Evolutionary conservation across 228 moss, liverwort and hornwort genomes (phyloP).

Genomic region (Sphagnum magellanicum): DNA sequence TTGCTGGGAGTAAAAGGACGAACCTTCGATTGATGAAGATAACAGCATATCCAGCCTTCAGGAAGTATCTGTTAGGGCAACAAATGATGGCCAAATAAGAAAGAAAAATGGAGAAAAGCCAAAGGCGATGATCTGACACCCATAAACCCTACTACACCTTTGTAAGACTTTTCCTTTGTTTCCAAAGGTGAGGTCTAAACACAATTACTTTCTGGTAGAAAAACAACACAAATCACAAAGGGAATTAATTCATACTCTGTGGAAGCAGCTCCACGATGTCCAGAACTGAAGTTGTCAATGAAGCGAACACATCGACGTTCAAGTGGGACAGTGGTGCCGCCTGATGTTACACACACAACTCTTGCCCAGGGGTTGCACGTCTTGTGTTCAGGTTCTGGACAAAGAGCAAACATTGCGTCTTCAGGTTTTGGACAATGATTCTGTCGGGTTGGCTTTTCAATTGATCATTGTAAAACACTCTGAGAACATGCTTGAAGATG

Average conservation of each 20-base stretch:
- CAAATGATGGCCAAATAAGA: conserved; percentile 14
- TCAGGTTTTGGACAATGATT: neutral
- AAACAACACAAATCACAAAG: neutral
- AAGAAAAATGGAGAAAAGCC: no score
- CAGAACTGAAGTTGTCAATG: conserved; percentile 99
- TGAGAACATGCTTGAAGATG: no score
- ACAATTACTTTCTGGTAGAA: no score
- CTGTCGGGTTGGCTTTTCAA: neutral
- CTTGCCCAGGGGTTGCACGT: conserved; percentile 16
- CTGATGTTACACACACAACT: conserved; percentile 87
- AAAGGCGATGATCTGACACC: neutral
- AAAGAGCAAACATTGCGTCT: neutral
- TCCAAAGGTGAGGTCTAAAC: no score
- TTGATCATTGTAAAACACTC: neutral
- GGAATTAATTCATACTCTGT: conserved; percentile 52
- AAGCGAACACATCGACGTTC: conserved; percentile 93
- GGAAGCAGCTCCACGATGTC: conserved; percentile 98
- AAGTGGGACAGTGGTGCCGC: conserved; percentile 91
- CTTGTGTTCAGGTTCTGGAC: conserved; percentile 2
- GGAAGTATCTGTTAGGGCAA: conserved; percentile 70
- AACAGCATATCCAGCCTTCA: conserved; percentile 91
- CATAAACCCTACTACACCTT: neutral
- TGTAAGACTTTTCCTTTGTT: no score
- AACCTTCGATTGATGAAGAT: conserved; percentile 90
- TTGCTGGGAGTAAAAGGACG: neutral